Percentiles rank a stretch among this genome's conserved stretches.
These are phyloP conservation scores for Perkinsus marinus DNA, from an alignment of 169 alveolate genomes.

Conservation along the genomic window DNA sequence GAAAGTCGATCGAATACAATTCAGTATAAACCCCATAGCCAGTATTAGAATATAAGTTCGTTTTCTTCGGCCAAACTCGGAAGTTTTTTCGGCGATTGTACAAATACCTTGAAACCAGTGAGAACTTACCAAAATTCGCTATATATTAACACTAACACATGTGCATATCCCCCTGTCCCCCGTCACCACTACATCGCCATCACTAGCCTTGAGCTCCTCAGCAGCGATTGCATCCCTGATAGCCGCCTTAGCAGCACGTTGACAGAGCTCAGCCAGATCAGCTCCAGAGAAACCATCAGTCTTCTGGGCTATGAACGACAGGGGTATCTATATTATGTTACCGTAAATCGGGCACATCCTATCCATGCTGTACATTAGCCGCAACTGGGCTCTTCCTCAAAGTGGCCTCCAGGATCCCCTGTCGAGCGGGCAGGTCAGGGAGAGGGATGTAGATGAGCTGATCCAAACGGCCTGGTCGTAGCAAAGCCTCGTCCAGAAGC, in stretches of 20 bases:
- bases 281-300: conserved; percentile 99
- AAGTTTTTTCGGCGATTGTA: too few species aligned
- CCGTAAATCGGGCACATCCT: too few species aligned
- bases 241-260: conserved; percentile 98
- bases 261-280: conserved; percentile 97
- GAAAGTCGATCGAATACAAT: too few species aligned
- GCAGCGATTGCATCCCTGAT: conserved; percentile 86
- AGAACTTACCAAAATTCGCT: too few species aligned
- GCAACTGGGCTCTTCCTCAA: conserved; percentile 95
- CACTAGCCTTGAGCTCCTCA: conserved; percentile 45
- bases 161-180: conserved; percentile 16
- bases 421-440: conserved; percentile 95
- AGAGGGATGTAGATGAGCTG: conserved; percentile 97
- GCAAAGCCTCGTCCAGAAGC: conserved; percentile 94
- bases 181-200: conserved; percentile 40
- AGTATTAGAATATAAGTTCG: too few species aligned
- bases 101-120: too few species aligned
- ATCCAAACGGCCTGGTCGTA: conserved; percentile 98
- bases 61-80: too few species aligned
- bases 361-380: conserved; percentile 74
- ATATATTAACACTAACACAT: neutral
- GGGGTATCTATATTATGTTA: conserved; percentile 41
- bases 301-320: conserved; percentile 91
- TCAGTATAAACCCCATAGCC: too few species aligned
- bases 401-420: conserved; percentile 82